Conservation (phyloP, 129 eudicot genomes). For the Escallonia rubra region DNA sequence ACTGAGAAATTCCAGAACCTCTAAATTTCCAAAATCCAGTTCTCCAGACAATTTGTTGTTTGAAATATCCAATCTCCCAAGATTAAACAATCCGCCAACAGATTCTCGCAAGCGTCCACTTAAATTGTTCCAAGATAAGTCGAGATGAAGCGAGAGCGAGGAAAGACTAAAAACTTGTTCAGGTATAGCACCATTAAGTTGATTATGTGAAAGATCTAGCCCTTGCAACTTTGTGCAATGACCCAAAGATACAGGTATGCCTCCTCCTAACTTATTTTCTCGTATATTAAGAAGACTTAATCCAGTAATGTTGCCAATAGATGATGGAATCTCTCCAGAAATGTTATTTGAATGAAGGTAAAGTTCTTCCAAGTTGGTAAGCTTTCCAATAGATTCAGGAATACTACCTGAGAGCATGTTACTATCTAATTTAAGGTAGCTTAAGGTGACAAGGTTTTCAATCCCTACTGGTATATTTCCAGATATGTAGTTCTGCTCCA, state of each 20-base stretch:
- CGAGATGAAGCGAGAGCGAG: constrained; percentile 10
- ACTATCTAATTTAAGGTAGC: neutral
- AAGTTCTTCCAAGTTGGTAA: neutral
- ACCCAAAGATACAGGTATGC: constrained; percentile 26
- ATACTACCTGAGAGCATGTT: constrained; percentile 11
- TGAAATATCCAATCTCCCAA: constrained; percentile 12
- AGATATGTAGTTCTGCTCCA: constrained; percentile 2
- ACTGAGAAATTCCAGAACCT: neutral
- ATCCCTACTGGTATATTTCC: neutral
- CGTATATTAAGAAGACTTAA: constrained; percentile 6
- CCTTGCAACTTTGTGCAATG: constrained; percentile 13
- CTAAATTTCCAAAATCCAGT: constrained; percentile 23
- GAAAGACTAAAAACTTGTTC: constrained; percentile 18
- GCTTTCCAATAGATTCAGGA: constrained; percentile 9
- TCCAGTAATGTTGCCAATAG: constrained; percentile 16
- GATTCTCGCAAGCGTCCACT: constrained; percentile 24
- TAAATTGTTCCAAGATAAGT: constrained; percentile 26
- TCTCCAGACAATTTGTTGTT: constrained; percentile 24
- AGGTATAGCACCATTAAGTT: constrained; percentile 29
- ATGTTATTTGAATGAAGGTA: neutral
- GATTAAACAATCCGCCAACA: constrained; percentile 19
- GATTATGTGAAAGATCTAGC: constrained; percentile 20
- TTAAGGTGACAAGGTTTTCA: constrained; percentile 2
- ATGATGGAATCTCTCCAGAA: constrained; percentile 6
- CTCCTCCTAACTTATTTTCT: constrained; percentile 18